Conservation (phyloP, 495 filamentous ascomycete genomes). For the Trichocladium uniseriatum region DNA sequence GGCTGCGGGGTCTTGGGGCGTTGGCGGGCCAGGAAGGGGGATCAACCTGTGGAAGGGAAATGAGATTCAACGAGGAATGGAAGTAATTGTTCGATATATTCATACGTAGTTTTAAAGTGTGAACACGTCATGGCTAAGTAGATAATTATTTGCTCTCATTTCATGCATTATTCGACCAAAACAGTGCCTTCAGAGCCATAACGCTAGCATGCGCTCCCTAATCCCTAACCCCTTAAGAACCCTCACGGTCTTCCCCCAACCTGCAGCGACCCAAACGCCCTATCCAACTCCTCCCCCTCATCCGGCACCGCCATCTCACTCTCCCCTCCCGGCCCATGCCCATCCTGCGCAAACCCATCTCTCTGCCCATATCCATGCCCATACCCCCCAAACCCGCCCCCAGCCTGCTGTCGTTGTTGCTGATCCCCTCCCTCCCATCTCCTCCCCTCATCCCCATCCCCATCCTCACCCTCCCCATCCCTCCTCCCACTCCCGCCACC, state of each 20-base stretch:
- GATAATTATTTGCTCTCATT: no score
- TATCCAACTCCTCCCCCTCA: slow-evolving; percentile 74
- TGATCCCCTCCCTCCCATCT: slow-evolving; percentile 32
- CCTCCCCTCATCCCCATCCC: not conserved
- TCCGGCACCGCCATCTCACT: slow-evolving; percentile 42
- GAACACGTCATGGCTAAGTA: no score
- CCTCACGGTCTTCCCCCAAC: slow-evolving; percentile 12
- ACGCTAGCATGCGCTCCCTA: no score
- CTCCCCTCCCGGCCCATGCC: slow-evolving; percentile 28
- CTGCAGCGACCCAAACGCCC: slow-evolving; percentile 70
- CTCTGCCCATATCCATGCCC: not conserved
- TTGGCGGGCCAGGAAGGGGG: not conserved
- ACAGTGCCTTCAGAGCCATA: no score
- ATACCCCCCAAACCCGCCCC: not conserved
- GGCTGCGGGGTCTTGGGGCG: not conserved
- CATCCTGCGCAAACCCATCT: not conserved
- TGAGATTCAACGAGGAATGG: no score
- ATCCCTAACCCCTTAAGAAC: no score
- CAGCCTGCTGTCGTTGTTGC: no score
- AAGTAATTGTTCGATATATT: no score
- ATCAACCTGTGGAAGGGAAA: not conserved
- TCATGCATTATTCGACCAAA: no score
- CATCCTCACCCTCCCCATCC: slow-evolving; percentile 14
- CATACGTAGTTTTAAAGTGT: no score
- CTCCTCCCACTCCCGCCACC: not conserved